Evolutionary conservation across 495 filamentous ascomycete genomes (phyloP), one percentile per base, ranked within the genome.

Genomic region (Pyrenula massariospora): DNA sequence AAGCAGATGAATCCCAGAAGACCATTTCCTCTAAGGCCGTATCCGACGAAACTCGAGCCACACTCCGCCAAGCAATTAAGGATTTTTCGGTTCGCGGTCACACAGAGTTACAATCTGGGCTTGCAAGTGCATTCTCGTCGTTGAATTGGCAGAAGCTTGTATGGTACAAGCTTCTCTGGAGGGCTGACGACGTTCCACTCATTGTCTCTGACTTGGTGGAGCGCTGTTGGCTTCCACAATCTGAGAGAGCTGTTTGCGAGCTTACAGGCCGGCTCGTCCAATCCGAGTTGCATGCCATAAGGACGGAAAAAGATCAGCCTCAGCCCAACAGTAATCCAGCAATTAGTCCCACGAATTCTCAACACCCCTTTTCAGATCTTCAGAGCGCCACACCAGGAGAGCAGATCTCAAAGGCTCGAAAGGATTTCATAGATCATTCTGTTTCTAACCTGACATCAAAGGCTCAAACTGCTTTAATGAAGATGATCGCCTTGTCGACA

Each of bases 151-250:
- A 76, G 1, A 84, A 81, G 19, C 73, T 95, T 1, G 77, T 79
- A 10, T 98, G 92, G 93, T 97, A 88, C 88, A 95, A 94, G 65
- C 81, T 98, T 12, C 84, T 95, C 63, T 96, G 90, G 89, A 84
- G 86, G 12, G 88, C 89, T 50, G 93, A 97, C 66, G 92, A 97
- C 61, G 89, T 98, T 47, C 76, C 78, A 24, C 84, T 88, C 77
- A 81, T 93, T 51, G 80, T 86, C 1, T 82, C 83, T 1, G 87
- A 94, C 58, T 82, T 96, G 54, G 68, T 96, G 2, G 76, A 81
- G 36, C 77, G 74, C 52, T 75, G 76, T n/a, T 96, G 91, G 68
- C 78, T 98, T 2, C 75, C 77, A 1, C 74, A 77, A 15, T 83
- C 91, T 0, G 91, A 96, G 64, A 83, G 81, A 56, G 80, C 78